Conservation (phyloP, 805 yeast species). For the Torulaspora maleeae region DNA sequence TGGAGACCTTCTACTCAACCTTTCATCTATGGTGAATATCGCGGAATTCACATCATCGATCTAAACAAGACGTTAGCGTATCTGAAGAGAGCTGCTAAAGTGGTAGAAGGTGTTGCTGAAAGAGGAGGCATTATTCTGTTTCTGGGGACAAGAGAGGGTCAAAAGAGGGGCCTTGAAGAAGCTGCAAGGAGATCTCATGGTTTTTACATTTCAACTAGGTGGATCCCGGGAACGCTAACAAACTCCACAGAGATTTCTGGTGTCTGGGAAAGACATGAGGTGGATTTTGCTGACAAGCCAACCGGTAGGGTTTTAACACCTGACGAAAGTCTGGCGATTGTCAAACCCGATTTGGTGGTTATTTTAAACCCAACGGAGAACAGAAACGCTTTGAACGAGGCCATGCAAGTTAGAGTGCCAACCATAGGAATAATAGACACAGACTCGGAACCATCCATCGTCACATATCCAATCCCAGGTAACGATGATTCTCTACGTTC, state of each 20-base stretch:
- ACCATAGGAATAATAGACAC: slow-evolving; percentile 93
- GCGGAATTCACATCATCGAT: slow-evolving; percentile 89
- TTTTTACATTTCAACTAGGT: slow-evolving; percentile 73
- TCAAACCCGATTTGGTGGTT: slow-evolving; percentile 87
- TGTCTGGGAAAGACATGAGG: slow-evolving; percentile 62
- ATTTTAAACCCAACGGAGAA: slow-evolving; percentile 85
- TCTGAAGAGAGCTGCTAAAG: slow-evolving; percentile 76
- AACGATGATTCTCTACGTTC: slow-evolving; percentile 89
- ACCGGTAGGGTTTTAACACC: slow-evolving; percentile 55
- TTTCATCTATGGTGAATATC: slow-evolving; percentile 79
- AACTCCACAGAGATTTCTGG: slow-evolving; percentile 65
- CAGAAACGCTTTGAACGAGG: slow-evolving; percentile 74
- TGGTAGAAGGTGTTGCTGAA: slow-evolving; percentile 75
- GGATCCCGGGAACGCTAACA: slow-evolving; percentile 95
- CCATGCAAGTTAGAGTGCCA: slow-evolving; percentile 77
- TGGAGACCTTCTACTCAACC: slow-evolving; percentile 83
- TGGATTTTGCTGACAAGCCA: slow-evolving; percentile 66
- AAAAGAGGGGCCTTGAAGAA: slow-evolving; percentile 63
- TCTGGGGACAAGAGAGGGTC: slow-evolving; percentile 81
- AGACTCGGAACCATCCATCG: slow-evolving; percentile 81
- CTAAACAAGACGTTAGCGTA: slow-evolving; percentile 73
- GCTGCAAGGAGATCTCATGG: slow-evolving; percentile 79
- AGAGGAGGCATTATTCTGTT: slow-evolving; percentile 82
- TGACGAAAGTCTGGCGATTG: slow-evolving; percentile 47
- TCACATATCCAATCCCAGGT: slow-evolving; percentile 94